Conservation (phyloP, 352 stramenopile species). For the Pythium sp. region DNA sequence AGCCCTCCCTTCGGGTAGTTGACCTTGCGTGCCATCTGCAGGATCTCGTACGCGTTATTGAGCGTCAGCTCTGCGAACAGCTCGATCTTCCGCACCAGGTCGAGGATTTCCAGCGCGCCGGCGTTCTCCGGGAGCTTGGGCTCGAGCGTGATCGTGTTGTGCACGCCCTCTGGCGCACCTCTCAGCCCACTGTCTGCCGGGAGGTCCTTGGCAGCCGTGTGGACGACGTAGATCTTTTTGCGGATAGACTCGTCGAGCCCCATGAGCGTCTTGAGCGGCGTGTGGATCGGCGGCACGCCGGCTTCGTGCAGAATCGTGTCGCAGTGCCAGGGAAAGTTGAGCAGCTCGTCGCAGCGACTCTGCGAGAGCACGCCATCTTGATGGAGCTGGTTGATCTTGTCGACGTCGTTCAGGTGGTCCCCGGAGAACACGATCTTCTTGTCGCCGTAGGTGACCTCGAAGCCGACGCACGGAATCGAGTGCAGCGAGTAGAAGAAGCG, state of each 20-base stretch:
- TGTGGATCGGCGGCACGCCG: slow-evolving; percentile 95
- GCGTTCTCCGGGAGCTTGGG: slow-evolving; percentile 76
- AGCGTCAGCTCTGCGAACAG: slow-evolving; percentile 79
- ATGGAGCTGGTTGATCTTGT: slow-evolving; percentile 77
- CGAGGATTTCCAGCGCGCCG: slow-evolving; percentile 76
- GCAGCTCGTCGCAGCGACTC: slow-evolving; percentile 84
- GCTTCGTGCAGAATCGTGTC: slow-evolving; percentile 94
- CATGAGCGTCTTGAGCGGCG: slow-evolving; percentile 91
- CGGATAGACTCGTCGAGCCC: slow-evolving; percentile 88
- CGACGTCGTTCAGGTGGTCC: slow-evolving; percentile 95
- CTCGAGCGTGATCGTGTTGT: slow-evolving; percentile 86
- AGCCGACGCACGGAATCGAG: slow-evolving; percentile 95
- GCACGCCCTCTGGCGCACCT: slow-evolving; percentile 85
- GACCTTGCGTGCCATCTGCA: slow-evolving; percentile 78
- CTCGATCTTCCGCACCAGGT: slow-evolving; percentile 84
- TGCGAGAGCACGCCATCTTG: slow-evolving; percentile 86
- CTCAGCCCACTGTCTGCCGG: slow-evolving; percentile 71
- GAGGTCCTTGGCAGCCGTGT: slow-evolving; percentile 89
- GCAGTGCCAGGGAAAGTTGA: slow-evolving; percentile 93
- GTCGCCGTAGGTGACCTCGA: slow-evolving; percentile 91
- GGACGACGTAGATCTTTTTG: slow-evolving; percentile 92
- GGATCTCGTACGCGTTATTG: slow-evolving; percentile 84
- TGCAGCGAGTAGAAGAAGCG: slow-evolving; percentile 96
- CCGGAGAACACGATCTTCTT: slow-evolving; percentile 95
- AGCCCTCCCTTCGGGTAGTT: slow-evolving; percentile 54